Percentiles rank a stretch among this genome's conserved stretches.
These are phyloP conservation scores for Paecilomyces dactylethromorphus DNA, from an alignment of 2,329 filamentous ascomycete species.

Conservation along the genomic window DNA sequence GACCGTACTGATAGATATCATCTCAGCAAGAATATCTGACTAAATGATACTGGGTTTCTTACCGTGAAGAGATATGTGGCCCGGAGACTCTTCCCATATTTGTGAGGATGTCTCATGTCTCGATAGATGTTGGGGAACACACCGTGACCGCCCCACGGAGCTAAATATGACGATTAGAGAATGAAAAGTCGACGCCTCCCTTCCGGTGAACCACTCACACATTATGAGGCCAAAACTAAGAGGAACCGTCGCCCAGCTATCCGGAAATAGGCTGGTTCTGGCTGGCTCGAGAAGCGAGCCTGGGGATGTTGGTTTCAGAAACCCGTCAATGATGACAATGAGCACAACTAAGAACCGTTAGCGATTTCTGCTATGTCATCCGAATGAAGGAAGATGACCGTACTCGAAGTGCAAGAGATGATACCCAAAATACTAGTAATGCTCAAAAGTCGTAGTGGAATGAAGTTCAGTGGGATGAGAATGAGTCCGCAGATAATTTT, in stretches of 20 bases:
- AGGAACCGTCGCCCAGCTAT: slow-evolving; percentile 80
- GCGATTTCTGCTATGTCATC: slow-evolving; percentile 3
- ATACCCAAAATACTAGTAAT: slow-evolving; percentile 94
- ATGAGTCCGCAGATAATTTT: slow-evolving; percentile 76
- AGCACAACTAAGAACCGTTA: slow-evolving; percentile 59
- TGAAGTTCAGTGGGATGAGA: slow-evolving; percentile 74
- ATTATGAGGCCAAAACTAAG: slow-evolving; percentile 86
- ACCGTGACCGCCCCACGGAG: slow-evolving; percentile 63
- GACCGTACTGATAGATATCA: slow-evolving; percentile 52
- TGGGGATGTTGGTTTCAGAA: slow-evolving; percentile 70
- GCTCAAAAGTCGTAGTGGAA: slow-evolving; percentile 75
- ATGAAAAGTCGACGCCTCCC: not conserved
- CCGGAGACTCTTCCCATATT: slow-evolving; percentile 68
- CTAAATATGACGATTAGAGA: slow-evolving; percentile 17
- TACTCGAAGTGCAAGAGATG: slow-evolving; percentile 78
- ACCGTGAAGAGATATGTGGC: slow-evolving; percentile 81
- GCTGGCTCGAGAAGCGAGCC: slow-evolving; percentile 80
- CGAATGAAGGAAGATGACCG: slow-evolving; percentile 35
- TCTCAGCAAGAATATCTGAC: not conserved
- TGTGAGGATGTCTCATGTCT: slow-evolving; percentile 75
- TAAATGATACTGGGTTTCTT: slow-evolving; percentile 23
- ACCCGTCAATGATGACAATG: slow-evolving; percentile 77
- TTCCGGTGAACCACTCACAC: slow-evolving; percentile 39
- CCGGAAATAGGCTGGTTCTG: slow-evolving; percentile 71
- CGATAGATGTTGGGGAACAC: slow-evolving; percentile 82